phyloP scores from a whole-genome alignment of 305 asterid species.

The Fraxinus floribunda region DNA sequence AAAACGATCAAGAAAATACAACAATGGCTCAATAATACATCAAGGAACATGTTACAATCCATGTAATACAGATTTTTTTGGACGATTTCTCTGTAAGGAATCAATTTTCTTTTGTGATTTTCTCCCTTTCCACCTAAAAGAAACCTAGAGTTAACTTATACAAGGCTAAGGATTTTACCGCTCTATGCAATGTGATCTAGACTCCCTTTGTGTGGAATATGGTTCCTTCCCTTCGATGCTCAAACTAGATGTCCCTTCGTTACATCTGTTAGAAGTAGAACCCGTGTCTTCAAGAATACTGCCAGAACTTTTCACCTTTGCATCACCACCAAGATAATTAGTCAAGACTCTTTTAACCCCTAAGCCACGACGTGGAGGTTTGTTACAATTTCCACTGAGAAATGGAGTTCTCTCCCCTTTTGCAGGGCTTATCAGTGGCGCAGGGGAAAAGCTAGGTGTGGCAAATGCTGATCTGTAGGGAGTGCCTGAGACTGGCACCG shows the following conservation, averaged over 20 bases:
- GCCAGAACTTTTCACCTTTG: conserved; percentile 46
- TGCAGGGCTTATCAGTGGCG: conserved; percentile 50
- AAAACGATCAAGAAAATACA: neutral
- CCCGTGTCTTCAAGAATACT: conserved; percentile 46
- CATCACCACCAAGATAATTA: conserved; percentile 65
- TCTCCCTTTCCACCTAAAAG: conserved; percentile 4
- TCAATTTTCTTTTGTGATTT: neutral
- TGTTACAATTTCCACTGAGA: conserved; percentile 33
- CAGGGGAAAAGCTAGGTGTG: conserved; percentile 66
- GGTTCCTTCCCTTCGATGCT: conserved; percentile 36
- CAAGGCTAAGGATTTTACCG: conserved; percentile 26
- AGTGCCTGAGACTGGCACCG: conserved; percentile 64
- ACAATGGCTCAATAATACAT: conserved; percentile 19
- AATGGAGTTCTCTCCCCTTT: conserved; percentile 60
- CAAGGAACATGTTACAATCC: conserved; percentile 17
- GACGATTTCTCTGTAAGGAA: conserved; percentile 14
- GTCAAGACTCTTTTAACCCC: conserved; percentile 78
- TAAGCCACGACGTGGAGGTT: conserved; percentile 58
- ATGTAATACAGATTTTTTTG: conserved; percentile 3
- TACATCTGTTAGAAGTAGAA: conserved; percentile 49
- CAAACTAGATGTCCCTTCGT: conserved; percentile 34
- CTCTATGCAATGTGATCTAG: conserved; percentile 32
- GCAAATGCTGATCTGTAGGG: conserved; percentile 58
- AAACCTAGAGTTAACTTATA: conserved; percentile 9
- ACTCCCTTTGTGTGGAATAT: conserved; percentile 35